Percentiles rank a stretch among this genome's conserved stretches.
Evolutionary conservation across 2,329 filamentous ascomycete species (phyloP).

Genomic region (Nothophoma quercina): DNA sequence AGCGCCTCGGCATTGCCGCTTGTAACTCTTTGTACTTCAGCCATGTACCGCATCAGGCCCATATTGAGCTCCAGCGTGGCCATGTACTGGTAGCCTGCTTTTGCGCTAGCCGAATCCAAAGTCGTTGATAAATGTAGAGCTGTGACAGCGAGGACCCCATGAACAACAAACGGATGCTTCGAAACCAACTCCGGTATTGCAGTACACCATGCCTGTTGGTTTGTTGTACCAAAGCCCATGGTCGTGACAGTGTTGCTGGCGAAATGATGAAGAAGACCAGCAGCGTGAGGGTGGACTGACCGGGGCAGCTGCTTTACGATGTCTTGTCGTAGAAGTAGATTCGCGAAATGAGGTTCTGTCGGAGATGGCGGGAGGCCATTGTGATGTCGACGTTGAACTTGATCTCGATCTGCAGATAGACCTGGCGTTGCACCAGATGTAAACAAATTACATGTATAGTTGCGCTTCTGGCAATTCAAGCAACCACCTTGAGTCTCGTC

Average conservation of each 20-base stretch:
- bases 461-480: slow-evolving; percentile 2
- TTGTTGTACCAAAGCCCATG: slow-evolving; percentile 19
- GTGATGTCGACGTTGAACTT: background rate
- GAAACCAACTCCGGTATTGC: slow-evolving; percentile 43
- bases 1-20: slow-evolving; percentile 52
- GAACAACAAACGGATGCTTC: slow-evolving; percentile 51
- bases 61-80: slow-evolving; percentile 36
- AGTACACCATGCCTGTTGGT: slow-evolving; percentile 30
- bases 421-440: slow-evolving; percentile 17
- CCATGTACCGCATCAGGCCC: slow-evolving; percentile 32
- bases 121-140: slow-evolving; percentile 54
- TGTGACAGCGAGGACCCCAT: slow-evolving; percentile 53
- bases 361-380: slow-evolving; percentile 2
- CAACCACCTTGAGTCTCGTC: slow-evolving; percentile 8
- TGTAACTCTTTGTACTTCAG: slow-evolving; percentile 40
- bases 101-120: slow-evolving; percentile 18
- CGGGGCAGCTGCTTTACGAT: slow-evolving; percentile 22
- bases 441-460: slow-evolving; percentile 28
- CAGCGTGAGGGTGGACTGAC: slow-evolving; percentile 17
- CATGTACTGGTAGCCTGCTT: slow-evolving; percentile 24
- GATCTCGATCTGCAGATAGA: background rate
- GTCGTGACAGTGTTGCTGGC: slow-evolving; percentile 27
- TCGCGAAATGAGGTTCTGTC: slow-evolving; percentile 19
- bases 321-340: slow-evolving; percentile 17
- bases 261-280: slow-evolving; percentile 36